Percentiles rank a stretch among this genome's conserved stretches.
Evolutionary conservation across 169 alveolate genomes (phyloP).

Genomic region (Plasmodium blacklocki): DNA sequence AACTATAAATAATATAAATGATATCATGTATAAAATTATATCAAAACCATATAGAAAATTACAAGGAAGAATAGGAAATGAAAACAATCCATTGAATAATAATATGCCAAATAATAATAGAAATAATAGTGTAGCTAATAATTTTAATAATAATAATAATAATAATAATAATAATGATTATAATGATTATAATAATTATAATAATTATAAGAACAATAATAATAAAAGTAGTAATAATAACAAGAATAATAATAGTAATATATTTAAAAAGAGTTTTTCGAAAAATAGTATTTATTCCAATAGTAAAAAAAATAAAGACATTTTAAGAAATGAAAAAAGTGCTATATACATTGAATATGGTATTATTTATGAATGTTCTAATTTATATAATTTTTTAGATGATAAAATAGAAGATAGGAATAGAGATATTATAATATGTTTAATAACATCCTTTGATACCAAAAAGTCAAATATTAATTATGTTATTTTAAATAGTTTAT

Average conservation of each 20-base stretch:
- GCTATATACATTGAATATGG: conserved; percentile 59
- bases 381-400: conserved; percentile 51
- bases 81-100: neutral
- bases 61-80: conserved; percentile 20
- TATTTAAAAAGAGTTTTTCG: conserved; percentile 24
- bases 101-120: neutral
- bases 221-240: neutral
- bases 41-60: conserved; percentile 39
- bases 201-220: no score
- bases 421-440: conserved; percentile 56
- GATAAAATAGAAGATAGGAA: conserved; percentile 43
- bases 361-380: conserved; percentile 47
- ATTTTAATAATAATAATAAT: conserved; percentile 1
- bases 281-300: conserved; percentile 24
- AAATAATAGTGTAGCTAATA: conserved; percentile 25
- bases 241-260: neutral
- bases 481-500: conserved; percentile 32
- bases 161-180: conserved; percentile 14
- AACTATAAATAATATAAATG: conserved; percentile 53
- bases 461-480: conserved; percentile 71
- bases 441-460: conserved; percentile 53
- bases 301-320: conserved; percentile 15
- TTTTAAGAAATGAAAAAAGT: conserved; percentile 37
- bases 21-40: conserved; percentile 27
- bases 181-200: neutral